Percentiles rank a stretch among this genome's conserved stretches.
Conservation (phyloP, 2,329 filamentous ascomycete species). For the Hirsutella minnesotensis region DNA sequence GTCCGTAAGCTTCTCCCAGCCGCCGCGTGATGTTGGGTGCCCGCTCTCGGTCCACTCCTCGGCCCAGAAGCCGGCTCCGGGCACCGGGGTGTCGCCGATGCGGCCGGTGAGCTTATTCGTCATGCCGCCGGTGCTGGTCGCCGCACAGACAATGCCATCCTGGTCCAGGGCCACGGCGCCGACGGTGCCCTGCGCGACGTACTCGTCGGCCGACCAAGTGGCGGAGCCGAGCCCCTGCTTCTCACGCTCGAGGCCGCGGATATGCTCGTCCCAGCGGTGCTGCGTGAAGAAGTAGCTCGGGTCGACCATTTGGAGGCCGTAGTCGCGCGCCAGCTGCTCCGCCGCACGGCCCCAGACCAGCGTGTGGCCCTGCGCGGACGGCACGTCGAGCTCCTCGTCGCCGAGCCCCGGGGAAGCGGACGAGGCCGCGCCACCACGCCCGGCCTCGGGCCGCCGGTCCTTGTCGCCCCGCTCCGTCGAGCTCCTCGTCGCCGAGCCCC, state of each 20-base stretch:
- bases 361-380: conserved; percentile 55
- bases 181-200: conserved; percentile 72
- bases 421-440: too few relatives aligned
- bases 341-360: conserved; percentile 57
- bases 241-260: conserved; percentile 31
- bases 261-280: conserved; percentile 67
- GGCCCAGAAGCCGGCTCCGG: conserved; percentile 83
- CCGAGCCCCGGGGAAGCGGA: not conserved
- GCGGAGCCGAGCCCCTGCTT: not conserved
- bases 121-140: conserved; percentile 61
- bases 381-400: conserved; percentile 24
- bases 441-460: conserved; percentile 43
- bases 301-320: conserved; percentile 60
- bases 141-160: conserved; percentile 61
- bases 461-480: conserved; percentile 43
- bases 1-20: conserved; percentile 6
- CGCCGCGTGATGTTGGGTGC: not conserved
- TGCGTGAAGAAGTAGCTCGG: conserved; percentile 69
- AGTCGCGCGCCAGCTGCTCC: conserved; percentile 54
- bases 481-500: not conserved
- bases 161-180: conserved; percentile 72
- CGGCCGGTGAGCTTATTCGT: conserved; percentile 83
- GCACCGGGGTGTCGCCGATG: conserved; percentile 74
- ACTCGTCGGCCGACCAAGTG: conserved; percentile 41
- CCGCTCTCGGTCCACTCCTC: conserved; percentile 52